Conservation (phyloP, 495 filamentous ascomycete species). For the Hypomontagnella monticulosa region DNA sequence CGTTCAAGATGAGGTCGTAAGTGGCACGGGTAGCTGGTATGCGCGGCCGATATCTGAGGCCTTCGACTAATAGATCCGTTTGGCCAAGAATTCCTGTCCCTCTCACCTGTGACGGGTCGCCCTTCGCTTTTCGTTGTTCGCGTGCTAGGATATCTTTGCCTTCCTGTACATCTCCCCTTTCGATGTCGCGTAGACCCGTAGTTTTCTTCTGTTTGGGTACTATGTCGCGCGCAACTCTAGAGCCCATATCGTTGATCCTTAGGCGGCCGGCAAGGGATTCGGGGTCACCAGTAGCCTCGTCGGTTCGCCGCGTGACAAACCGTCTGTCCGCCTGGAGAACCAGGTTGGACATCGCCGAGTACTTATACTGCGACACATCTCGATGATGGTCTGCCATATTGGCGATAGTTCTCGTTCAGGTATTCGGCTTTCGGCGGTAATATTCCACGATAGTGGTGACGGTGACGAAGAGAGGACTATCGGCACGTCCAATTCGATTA, state of each 20-base stretch:
- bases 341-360: constrained; percentile 99
- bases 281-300: constrained; percentile 96
- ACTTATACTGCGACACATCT: constrained; percentile 98
- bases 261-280: constrained; percentile 96
- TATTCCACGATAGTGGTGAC: constrained; percentile 11
- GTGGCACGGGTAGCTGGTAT: constrained; percentile 92
- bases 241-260: constrained; percentile 93
- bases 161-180: constrained; percentile 82
- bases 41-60: constrained; percentile 82
- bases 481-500: constrained; percentile 46
- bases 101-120: constrained; percentile 73
- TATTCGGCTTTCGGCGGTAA: constrained; percentile 13
- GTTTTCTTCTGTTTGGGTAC: constrained; percentile 82
- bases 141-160: constrained; percentile 86
- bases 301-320: constrained; percentile 88
- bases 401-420: constrained; percentile 25
- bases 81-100: constrained; percentile 86
- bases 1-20: constrained; percentile 94
- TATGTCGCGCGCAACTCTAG: constrained; percentile 77
- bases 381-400: constrained; percentile 85
- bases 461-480: constrained; percentile 14
- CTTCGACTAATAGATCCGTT: constrained; percentile 87
- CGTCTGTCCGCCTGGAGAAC: constrained; percentile 98
- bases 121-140: constrained; percentile 88
- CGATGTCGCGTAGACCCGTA: constrained; percentile 69